Evolutionary conservation across 192 early-diverging fungal genomes (phyloP), one percentile per base, ranked within the genome.

Genomic region (Backusella tarrabulga): DNA sequence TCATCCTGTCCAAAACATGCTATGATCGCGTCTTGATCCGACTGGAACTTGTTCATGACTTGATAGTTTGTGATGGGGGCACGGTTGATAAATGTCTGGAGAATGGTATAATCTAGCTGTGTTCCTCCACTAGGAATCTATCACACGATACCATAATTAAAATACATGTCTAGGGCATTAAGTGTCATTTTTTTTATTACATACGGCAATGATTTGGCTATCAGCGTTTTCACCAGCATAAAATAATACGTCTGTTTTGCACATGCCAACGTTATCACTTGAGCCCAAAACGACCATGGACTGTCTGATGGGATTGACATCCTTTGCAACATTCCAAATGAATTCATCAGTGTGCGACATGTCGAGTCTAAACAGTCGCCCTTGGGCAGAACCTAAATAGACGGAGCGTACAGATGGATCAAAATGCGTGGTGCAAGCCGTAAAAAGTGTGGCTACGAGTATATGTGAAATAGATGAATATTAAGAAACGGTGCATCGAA

Each of bases 151-250:
- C 32, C 3, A 32, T 3, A 32, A 32, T 32, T 12, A 11, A 23
- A 26, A 63, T 63, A 4, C 3, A 56, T 56, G 12, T 29, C 1
- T 63, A 19, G 40, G 1, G 35, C 2, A 40, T 11, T 41, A n/a
- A 15, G 8, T 8, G n/a, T 0, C 32, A 19, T 52, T 34, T 15
- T 15, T 9, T 15, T 15, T 9, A 46, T 17, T n/a, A 36, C 26
- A 32, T 76, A 80, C 69, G 2, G 67, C 79, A 34, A 81, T 71
- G 0, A 77, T 32, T 66, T 81, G 76, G 74, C 76, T 73, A 29
- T 81, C 73, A 8, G 76, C 72, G 17, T 73, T 69, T 71, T 81
- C 80, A 1, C 80, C 79, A 15, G 56, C 32, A 74, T 76, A 81
- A 4, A 81, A 67, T 29, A 77, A n/a, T 19, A 81, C 34, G 15